phyloP scores from a whole-genome alignment of 192 early-diverging fungal species.

The Coemansia sp. region DNA sequence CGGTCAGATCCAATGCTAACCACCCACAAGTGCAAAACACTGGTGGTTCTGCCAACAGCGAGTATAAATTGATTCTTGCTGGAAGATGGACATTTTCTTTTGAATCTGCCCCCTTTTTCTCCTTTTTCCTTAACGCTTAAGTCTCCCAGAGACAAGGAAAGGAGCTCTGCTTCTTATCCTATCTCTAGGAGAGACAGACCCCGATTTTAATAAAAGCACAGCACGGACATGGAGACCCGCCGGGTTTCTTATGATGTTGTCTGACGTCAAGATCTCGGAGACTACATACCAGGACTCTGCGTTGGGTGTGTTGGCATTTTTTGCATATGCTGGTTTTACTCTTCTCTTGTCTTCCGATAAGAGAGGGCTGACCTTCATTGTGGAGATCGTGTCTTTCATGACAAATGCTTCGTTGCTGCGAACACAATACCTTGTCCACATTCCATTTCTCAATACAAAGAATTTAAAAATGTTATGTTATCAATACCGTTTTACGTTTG shows the following conservation, averaged over 20 bases:
- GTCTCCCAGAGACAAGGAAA: constrained; percentile 25
- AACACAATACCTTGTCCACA: constrained; percentile 49
- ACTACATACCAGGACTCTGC: constrained; percentile 14
- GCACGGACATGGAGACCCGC: constrained; percentile 40
- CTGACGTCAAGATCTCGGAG: constrained; percentile 57
- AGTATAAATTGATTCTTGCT: constrained; percentile 1
- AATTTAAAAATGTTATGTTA: not conserved
- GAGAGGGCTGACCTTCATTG: not conserved
- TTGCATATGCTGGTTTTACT: not conserved
- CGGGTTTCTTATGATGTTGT: constrained; percentile 43
- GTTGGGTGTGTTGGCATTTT: constrained; percentile 49
- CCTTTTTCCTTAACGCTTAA: constrained; percentile 39
- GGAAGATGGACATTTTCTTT: not conserved
- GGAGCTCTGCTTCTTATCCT: not conserved
- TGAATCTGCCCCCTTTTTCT: not conserved
- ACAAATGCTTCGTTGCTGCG: constrained; percentile 29
- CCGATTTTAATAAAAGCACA: constrained; percentile 55
- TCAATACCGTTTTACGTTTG: not conserved
- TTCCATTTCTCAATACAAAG: constrained; percentile 5
- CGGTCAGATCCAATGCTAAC: too few species aligned
- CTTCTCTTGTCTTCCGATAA: not conserved
- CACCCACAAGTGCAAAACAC: not conserved
- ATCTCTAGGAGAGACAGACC: constrained; percentile 32
- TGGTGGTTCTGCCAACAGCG: not conserved
- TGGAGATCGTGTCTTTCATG: constrained; percentile 40